Evolutionary conservation across 768 basidiomycete species (phyloP).

Genomic region (Chiua virens): DNA sequence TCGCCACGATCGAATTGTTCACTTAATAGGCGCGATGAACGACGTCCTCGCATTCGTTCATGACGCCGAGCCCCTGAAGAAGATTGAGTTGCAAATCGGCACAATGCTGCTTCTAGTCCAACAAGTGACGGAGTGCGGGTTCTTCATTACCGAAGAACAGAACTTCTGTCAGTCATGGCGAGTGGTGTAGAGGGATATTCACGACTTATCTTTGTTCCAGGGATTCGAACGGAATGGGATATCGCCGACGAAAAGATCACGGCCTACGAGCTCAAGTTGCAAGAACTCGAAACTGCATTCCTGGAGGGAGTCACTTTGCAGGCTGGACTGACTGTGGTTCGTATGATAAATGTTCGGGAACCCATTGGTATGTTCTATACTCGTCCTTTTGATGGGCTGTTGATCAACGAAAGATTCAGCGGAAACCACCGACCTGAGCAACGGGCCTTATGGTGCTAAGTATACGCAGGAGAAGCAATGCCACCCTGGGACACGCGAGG

Average conservation of each 20-base stretch:
- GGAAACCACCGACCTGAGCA: too few species aligned
- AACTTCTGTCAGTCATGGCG: not conserved
- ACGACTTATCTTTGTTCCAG: not conserved
- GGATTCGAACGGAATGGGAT: not conserved
- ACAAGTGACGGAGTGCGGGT: not conserved
- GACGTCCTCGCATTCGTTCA: not conserved
- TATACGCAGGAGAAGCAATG: not conserved
- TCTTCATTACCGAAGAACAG: not conserved
- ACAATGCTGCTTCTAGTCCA: not conserved
- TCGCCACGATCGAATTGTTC: not conserved
- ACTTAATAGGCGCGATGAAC: slow-evolving; percentile 1
- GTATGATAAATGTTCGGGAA: not conserved
- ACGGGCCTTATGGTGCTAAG: slow-evolving; percentile 1
- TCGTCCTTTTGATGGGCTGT: too few species aligned
- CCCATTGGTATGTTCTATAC: too few species aligned
- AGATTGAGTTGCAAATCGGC: not conserved
- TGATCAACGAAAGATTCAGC: not conserved
- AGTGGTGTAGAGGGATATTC: too few species aligned
- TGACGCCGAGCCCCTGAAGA: not conserved
- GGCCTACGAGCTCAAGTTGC: not conserved
- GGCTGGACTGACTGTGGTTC: not conserved
- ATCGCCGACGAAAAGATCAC: not conserved
- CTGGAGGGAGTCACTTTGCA: not conserved
- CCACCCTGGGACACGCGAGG: not conserved
- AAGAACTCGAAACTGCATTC: not conserved